Base-by-base conservation (phyloP, 257 asterid genomes). In the Forsythia viridissima region DNA sequence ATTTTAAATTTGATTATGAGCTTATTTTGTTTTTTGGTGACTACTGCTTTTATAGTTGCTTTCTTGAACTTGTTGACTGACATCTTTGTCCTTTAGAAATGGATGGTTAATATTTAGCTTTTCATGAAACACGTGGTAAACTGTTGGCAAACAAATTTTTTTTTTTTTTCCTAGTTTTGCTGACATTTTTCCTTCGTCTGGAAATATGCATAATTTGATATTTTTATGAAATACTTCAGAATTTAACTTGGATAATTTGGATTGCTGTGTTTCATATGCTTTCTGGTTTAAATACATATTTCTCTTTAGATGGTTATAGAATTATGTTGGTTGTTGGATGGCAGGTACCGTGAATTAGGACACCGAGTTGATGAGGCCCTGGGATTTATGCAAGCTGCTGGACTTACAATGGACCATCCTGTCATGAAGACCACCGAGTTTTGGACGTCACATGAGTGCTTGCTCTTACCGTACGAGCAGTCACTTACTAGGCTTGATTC, bases 351-450 rank as follows among this genome's bases (percentile, higher is more conserved):
- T 30, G 70, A 63, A 24, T 39, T 63, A 30, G 70, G 11, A 24
- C 70, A 63, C 70, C 70, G 70, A 63, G 70, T 63, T 30, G 70
- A 63, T 63, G 70, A 63, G 39, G 70, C 70, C 38, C 70, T 63
- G 70, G 70, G 70, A 63, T 63, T 63, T 63, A 63, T 63, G 70
- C 70, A 63, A 63, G 70, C 70, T 63, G 70, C 70, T 63, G 70
- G 70, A 63, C 70, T 63, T 21, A 63, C 70, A 24, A 24, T 63
- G 70, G 70, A 63, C 8, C 70, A 63, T 63, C 70, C 70, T 3
- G 70, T 63, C 39, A 63, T 63, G 70, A 63, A 21, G 39, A 63
- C 70, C 39, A 63, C 70, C 3, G 70, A 63, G 70, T 63, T 63
- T 63, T 63, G 70, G 70, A 63, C 70, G 1, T 63, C 70, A 21